Evolutionary conservation across 2,329 filamentous ascomycete species (phyloP), one percentile per base, ranked within the genome.

Genomic region (Sarocladium brachiariae): DNA sequence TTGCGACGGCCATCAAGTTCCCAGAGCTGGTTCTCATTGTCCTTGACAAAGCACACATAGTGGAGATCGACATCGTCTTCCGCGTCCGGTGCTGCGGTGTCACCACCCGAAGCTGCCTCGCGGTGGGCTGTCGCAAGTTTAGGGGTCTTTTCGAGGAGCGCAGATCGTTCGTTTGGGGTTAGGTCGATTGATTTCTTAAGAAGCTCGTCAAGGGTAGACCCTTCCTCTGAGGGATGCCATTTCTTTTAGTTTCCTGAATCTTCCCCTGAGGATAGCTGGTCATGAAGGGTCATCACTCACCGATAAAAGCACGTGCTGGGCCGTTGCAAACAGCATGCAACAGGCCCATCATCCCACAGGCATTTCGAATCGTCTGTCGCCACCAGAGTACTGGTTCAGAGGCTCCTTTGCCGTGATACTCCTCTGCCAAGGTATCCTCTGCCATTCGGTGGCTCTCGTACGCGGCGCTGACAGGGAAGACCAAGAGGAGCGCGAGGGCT

Each of bases 1-100:
- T 80, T 81, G 51, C 76, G 63, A 48, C 78, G 68, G 2, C 79
- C 79, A 58, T 83, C 79, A 10, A 83, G 71, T 70, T 83, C 79
- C 77, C 78, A 82, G 33, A 82, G 60, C 11, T 65, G 78, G 51
- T 84, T 84, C 64, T 87, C 82, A 49, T 69, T 70, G 27, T 74
- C 74, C 72, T 91, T 93, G 49, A 93, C 87, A 68, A 97, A 99
- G 63, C 89, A 93, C 43, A 97, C 92, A 65, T 95, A 97, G 72
- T 99, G 93, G 59, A 96, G 74, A 63, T 96, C 92, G n/a, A 96
- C 77, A 58, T 86, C 80, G 60, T 88, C 87, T n/a, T 83, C 78
- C 8, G 89, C 89, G 50, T 78, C 71, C 0, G 93, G 92, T 1
- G 91, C 88, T 11, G 75, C 63, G 1, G 90, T 95, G 63, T 92